phyloP scores from a whole-genome alignment of 768 basidiomycete species.

The Pleurotus djamor region DNA sequence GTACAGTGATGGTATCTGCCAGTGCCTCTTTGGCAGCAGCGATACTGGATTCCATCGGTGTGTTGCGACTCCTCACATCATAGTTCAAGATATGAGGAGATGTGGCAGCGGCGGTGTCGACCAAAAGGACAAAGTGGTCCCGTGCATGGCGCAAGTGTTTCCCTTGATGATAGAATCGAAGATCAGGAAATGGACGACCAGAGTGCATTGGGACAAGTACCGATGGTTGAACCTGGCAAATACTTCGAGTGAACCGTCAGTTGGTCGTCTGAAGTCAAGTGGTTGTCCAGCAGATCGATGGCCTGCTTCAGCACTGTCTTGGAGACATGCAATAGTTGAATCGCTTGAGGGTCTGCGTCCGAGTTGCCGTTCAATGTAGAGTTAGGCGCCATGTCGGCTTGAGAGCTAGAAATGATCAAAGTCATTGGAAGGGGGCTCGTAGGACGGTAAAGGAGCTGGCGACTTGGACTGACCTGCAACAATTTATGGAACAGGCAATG shows the following conservation, averaged over 20 bases:
- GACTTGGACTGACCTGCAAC: no score
- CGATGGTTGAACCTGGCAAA: constrained; percentile 87
- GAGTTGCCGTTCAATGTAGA: not conserved
- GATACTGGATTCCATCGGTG: constrained; percentile 77
- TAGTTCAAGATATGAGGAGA: constrained; percentile 63
- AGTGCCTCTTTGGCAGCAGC: constrained; percentile 58
- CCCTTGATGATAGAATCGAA: constrained; percentile 36
- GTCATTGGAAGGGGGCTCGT: no score
- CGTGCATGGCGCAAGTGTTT: constrained; percentile 86
- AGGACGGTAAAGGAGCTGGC: no score
- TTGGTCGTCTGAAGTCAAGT: constrained; percentile 67
- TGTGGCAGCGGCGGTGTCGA: constrained; percentile 47
- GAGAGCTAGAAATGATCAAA: not conserved
- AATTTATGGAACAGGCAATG: constrained; percentile 9
- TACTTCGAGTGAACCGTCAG: constrained; percentile 66
- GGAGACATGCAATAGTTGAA: constrained; percentile 65
- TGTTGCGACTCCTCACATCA: constrained; percentile 73
- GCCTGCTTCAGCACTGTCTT: constrained; percentile 70
- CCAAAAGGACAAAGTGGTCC: constrained; percentile 75
- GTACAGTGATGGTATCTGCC: constrained; percentile 48
- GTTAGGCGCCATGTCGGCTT: constrained; percentile 2
- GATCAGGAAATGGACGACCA: constrained; percentile 1
- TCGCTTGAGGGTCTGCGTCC: constrained; percentile 24
- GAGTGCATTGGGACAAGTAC: constrained; percentile 30
- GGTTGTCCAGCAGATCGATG: constrained; percentile 65